A percentile compares a stretch with the other conserved stretches of the same genome.
These are phyloP conservation scores for Capsicum pubescens DNA, from an alignment of 257 asterid genomes.

Conservation along the genomic window DNA sequence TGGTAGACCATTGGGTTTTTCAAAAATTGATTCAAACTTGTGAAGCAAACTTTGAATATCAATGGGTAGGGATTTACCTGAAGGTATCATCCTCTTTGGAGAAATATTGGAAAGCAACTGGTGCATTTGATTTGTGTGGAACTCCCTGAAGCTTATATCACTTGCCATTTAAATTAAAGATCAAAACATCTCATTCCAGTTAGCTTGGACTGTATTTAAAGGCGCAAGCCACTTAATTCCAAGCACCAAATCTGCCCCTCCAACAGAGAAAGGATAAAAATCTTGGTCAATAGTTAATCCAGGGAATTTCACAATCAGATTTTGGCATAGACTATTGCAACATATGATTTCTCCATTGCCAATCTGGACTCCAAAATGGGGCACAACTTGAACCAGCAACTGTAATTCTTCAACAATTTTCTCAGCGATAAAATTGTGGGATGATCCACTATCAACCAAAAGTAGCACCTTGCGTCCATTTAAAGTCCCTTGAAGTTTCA, in stretches of 20 bases:
- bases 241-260: background rate
- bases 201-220: background rate
- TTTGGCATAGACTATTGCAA: background rate
- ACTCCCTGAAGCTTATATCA: background rate
- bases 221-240: background rate
- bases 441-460: background rate
- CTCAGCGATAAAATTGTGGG: background rate
- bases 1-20: background rate
- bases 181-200: background rate
- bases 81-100: background rate
- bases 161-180: background rate
- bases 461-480: background rate
- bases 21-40: background rate
- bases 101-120: background rate
- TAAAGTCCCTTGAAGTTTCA: constrained; percentile 5
- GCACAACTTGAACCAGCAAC: background rate
- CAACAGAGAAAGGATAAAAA: background rate
- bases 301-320: background rate
- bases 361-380: background rate
- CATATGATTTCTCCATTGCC: background rate
- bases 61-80: background rate
- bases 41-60: background rate
- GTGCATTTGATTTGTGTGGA: background rate
- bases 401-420: background rate
- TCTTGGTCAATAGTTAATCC: background rate